Evolutionary conservation across 139 green algal genomes (phyloP).

Genomic region (Chlamydomonas schloesseri): DNA sequence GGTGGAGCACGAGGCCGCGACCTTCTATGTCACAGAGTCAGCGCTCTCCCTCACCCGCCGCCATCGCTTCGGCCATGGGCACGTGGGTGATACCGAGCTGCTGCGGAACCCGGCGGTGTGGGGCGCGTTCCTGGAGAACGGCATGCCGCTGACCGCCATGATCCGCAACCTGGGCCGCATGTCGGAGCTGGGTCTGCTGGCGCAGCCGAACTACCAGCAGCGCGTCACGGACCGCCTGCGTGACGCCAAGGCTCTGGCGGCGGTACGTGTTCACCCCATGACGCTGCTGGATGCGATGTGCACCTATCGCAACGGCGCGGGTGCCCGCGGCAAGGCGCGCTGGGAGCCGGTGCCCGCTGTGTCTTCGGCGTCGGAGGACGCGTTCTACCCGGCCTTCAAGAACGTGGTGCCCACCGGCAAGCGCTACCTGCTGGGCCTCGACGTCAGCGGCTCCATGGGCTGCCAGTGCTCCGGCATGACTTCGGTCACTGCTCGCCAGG

Average conservation of each 20-base stretch:
- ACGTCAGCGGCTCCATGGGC: slow-evolving; percentile 50
- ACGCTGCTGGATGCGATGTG: slow-evolving; percentile 33
- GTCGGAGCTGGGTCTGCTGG: not conserved
- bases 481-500: slow-evolving; percentile 5
- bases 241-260: slow-evolving; percentile 1
- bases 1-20: not conserved
- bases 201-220: not conserved
- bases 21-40: not conserved
- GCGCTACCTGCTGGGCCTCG: slow-evolving; percentile 45
- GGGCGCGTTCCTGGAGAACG: slow-evolving; percentile 21
- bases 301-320: slow-evolving; percentile 13
- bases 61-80: slow-evolving; percentile 44
- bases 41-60: slow-evolving; percentile 18
- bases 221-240: not conserved
- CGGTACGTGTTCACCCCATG: not conserved
- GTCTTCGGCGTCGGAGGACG: slow-evolving; percentile 21
- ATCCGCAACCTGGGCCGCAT: slow-evolving; percentile 44
- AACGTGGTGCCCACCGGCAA: slow-evolving; percentile 42
- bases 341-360: not conserved
- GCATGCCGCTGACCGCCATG: slow-evolving; percentile 35
- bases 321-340: not conserved
- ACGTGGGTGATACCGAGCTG: slow-evolving; percentile 35
- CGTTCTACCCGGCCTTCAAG: slow-evolving; percentile 51
- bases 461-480: slow-evolving; percentile 26
- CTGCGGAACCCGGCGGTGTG: slow-evolving; percentile 24